phyloP scores from a whole-genome alignment of 2,329 filamentous ascomycete genomes.

The Colletotrichum scovillei region DNA sequence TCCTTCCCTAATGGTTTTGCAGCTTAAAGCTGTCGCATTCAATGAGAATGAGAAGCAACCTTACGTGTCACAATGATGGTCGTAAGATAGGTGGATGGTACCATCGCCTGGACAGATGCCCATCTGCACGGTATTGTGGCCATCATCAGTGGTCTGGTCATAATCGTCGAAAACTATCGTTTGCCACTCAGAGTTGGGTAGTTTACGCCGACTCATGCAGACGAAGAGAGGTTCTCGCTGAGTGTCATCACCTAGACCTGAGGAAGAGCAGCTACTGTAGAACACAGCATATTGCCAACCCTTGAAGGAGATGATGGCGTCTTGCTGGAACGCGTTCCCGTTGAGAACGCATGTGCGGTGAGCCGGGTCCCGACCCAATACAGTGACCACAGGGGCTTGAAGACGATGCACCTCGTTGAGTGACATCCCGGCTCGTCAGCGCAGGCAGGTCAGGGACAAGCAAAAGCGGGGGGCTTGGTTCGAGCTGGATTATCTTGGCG shows the following conservation, averaged over 20 bases:
- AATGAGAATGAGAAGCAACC: too few relatives aligned
- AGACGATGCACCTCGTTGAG: slow-evolving; percentile 17
- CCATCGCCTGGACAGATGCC: background rate
- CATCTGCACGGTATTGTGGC: background rate
- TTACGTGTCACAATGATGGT: background rate
- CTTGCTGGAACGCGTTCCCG: background rate
- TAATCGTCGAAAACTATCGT: background rate
- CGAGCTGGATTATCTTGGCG: background rate
- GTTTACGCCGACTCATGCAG: background rate
- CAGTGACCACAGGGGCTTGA: background rate
- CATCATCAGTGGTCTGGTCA: background rate
- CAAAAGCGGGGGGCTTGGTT: background rate
- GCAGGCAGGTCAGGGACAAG: background rate
- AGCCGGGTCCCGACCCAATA: background rate
- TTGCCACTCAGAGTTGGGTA: background rate
- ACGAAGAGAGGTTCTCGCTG: background rate
- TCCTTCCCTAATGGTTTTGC: background rate
- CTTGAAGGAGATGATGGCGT: background rate
- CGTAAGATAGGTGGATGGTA: background rate
- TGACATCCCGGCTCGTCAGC: slow-evolving; percentile 15
- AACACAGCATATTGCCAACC: background rate
- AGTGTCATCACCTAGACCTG: background rate
- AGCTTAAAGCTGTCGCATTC: too few relatives aligned
- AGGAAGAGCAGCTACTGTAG: background rate
- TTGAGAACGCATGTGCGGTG: background rate